Evolutionary conservation across 495 filamentous ascomycete genomes (phyloP).

Genomic region (Penicillium egyptiacum): DNA sequence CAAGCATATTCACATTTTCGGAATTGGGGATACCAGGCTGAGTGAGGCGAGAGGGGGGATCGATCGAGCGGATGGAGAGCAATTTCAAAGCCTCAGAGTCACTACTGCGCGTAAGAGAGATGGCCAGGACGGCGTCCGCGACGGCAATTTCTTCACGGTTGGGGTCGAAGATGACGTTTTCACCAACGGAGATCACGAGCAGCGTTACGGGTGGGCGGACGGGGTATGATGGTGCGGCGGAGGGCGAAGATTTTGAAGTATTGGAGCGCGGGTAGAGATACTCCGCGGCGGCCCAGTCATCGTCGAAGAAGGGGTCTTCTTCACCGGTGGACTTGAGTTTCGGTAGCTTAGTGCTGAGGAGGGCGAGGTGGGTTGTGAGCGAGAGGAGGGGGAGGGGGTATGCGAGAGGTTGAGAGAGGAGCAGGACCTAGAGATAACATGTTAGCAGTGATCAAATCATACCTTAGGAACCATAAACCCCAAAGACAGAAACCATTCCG

Average conservation of each 20-base stretch:
- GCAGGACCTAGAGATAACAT: conserved; percentile 64
- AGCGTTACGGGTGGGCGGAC: conserved; percentile 78
- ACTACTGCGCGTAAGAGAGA: conserved; percentile 57
- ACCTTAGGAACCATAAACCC: too few species aligned
- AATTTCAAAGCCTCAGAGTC: conserved; percentile 45
- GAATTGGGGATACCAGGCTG: conserved; percentile 67
- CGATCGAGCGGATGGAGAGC: conserved; percentile 65
- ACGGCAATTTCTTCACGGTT: conserved; percentile 86
- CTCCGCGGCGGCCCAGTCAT: conserved; percentile 87
- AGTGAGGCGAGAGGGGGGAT: conserved; percentile 70
- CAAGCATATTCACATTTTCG: conserved; percentile 63
- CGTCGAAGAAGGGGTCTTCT: conserved; percentile 96
- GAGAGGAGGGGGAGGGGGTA: conserved; percentile 92
- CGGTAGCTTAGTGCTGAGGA: conserved; percentile 82
- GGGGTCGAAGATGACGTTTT: conserved; percentile 93
- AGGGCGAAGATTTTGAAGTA: conserved; percentile 5
- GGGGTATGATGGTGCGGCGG: conserved; percentile 21
- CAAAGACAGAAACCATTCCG: background rate
- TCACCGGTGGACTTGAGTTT: conserved; percentile 78
- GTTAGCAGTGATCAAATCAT: background rate
- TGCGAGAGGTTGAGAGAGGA: conserved; percentile 86
- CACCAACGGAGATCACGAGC: conserved; percentile 80
- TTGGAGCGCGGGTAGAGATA: conserved; percentile 67
- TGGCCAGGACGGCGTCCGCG: conserved; percentile 81
- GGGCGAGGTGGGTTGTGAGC: conserved; percentile 92